Base-by-base conservation (phyloP, 148 eudicot species). In the Amaranthus palmeri region DNA sequence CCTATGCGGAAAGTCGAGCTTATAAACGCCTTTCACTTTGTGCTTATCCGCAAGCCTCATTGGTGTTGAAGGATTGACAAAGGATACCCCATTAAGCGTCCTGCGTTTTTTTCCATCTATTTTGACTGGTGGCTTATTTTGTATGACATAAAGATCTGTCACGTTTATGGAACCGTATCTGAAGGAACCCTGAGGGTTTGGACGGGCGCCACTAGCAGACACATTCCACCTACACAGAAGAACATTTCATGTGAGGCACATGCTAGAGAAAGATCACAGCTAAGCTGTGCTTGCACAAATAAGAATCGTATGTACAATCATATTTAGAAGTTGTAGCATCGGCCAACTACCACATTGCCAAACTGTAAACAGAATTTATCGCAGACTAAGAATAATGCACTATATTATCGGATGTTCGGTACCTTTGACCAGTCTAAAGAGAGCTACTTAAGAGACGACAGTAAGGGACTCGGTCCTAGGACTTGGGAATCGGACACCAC, bases 111-210 rank as follows among this genome's bases (percentile, higher is more conserved):
- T 88, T 18, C 99, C 99, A 41, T 72, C 64, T 44, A 95, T 79
- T 51, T 69, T 88, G 77, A 82, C 84, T 0, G 91, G 85, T 61
- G 99, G 88, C 79, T 78, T 86, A 84, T 86, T 91, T 81, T 80
- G 70, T 55, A 95, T 56, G n/a, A 95, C 90, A 74, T 85, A 91
- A 5, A 89, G 72, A 18, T 91, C 96, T 1, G 98, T 95, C 72
- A 95, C 99, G 56, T 95, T 91, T 56, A 95, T 91, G 43, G 89
- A 83, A 18, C 99, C 99, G 51, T 95, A 95, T 63, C 78, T 90
- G 61, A 95, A 95, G 2, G 99, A 89, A 60, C 99, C 99, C 76
- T 95, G 99, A 77, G 99, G 99, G 65, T 95, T 95, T 53, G 99
- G 99, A 36, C 99, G 99, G 49, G 99, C 99, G 76, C 99, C 99